phyloP scores from a whole-genome alignment of 371 early-diverging fungal species.

The Lichtheimia ornata region DNA sequence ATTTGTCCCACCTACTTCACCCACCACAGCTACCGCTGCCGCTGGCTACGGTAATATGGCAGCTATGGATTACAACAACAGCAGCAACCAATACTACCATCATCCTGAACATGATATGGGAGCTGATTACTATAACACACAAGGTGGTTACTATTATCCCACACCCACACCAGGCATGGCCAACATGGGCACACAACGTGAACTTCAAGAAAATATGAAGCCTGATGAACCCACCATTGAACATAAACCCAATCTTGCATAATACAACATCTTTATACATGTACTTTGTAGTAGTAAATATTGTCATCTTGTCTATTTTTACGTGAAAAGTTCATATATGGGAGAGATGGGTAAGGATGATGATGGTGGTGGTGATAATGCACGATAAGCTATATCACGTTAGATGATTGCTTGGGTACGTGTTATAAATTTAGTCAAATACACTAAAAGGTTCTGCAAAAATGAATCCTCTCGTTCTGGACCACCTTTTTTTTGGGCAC shows the following conservation, averaged over 20 bases:
- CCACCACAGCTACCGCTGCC: not conserved
- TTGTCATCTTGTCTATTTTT: too few relatives aligned
- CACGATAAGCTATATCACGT: too few relatives aligned
- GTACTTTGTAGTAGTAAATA: not conserved
- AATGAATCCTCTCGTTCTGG: too few relatives aligned
- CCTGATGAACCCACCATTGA: slow-evolving; percentile 9
- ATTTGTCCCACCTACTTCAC: slow-evolving; percentile 10
- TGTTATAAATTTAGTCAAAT: too few relatives aligned
- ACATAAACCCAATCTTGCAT: slow-evolving; percentile 10
- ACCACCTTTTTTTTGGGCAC: too few relatives aligned
- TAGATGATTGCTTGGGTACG: too few relatives aligned
- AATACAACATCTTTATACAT: not conserved
- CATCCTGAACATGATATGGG: slow-evolving; percentile 4
- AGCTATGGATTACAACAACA: not conserved
- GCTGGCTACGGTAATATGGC: slow-evolving; percentile 4
- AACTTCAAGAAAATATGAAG: not conserved
- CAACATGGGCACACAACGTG: slow-evolving; percentile 1
- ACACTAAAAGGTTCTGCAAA: too few relatives aligned
- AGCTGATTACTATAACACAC: not conserved
- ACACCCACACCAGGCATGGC: not conserved
- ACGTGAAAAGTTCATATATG: too few relatives aligned
- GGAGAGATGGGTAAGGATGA: too few relatives aligned
- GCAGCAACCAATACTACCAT: not conserved
- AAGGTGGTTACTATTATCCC: not conserved
- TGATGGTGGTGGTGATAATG: too few relatives aligned